Evolutionary conservation across 805 yeast genomes (phyloP), one percentile per base, ranked within the genome.

Genomic region (Kluyveromyces siamensis): DNA sequence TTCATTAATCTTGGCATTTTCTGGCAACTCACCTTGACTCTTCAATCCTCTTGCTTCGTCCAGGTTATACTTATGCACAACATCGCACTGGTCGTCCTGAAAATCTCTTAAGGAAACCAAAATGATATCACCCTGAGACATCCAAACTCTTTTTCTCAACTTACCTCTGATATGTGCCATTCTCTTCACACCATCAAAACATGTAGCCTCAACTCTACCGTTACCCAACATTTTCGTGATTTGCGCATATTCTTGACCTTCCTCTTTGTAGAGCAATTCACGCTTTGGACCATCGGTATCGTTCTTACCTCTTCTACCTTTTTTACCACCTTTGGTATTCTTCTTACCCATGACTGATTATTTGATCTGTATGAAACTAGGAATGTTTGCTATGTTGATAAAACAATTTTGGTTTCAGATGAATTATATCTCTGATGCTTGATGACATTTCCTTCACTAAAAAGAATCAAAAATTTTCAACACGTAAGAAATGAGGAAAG

Each of bases 71-170:
- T 93, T 93, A 71, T 91, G 95, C 50, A 93, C 91, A 58, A 93
- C 97, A 69, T 93, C 99, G 76, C 97, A 93, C 70, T 87, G 95
- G 54, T 87, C 96, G 64, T 91, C 97, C 73, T 93, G 97, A 81
- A 93, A 93, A 65, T 93, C 99, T 78, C 99, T 89, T 61, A 93
- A 80, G 8, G 96, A 90, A 44, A 91, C 93, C 65, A 93, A 75
- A 59, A 93, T 88, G 61, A 93, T 93, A 68, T 93, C 99, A 74
- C 99, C 99, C 70, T 89, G 98, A 44, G 87, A 87, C 88, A 93
- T 90, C 99, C 99, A 93, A 52, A 93, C 99, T 80, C 91, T 93
- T 84, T 93, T 93, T 80, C 99, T 87, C 73, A 93, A 80, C 69
- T 93, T 93, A 62, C 99, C 99, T 79, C 99, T 87, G 65, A 93